Evolutionary conservation across 495 filamentous ascomycete species (phyloP).

Genomic region (Penicillium antarcticum): DNA sequence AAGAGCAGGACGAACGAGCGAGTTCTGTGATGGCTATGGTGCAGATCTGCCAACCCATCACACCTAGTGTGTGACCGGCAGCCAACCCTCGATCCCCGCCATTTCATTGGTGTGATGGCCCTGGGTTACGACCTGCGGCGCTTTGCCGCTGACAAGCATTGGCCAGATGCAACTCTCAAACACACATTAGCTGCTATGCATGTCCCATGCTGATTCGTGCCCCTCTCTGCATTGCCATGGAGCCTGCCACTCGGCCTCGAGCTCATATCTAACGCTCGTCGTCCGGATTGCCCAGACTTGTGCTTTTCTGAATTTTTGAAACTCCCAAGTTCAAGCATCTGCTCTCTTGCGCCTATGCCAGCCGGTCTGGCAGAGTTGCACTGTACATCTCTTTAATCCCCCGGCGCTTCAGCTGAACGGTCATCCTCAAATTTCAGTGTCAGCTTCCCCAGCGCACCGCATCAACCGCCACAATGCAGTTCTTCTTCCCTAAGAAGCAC

Average conservation of each 20-base stretch:
- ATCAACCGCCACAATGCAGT: slow-evolving; percentile 22
- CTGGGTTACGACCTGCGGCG: slow-evolving; percentile 28
- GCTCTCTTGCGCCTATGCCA: slow-evolving; percentile 30
- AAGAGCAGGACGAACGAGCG: slow-evolving; percentile 1
- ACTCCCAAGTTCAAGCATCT: slow-evolving; percentile 6
- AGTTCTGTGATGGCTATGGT: slow-evolving; percentile 21
- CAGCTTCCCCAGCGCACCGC: not conserved
- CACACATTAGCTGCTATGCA: slow-evolving; percentile 23
- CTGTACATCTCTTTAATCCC: slow-evolving; percentile 10
- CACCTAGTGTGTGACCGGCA: slow-evolving; percentile 44
- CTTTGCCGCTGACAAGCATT: slow-evolving; percentile 38
- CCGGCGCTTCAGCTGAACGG: slow-evolving; percentile 5
- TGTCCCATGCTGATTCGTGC: slow-evolving; percentile 29
- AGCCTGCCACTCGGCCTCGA: slow-evolving; percentile 12
- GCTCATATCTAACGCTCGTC: slow-evolving; percentile 29
- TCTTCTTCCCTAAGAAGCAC: slow-evolving; percentile 56
- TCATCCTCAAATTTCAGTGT: not conserved
- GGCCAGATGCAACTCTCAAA: slow-evolving; percentile 39
- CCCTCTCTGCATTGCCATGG: slow-evolving; percentile 27
- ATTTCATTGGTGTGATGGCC: slow-evolving; percentile 34
- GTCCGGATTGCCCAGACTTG: slow-evolving; percentile 19
- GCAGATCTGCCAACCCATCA: slow-evolving; percentile 38
- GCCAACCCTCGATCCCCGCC: slow-evolving; percentile 15
- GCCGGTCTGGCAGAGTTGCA: slow-evolving; percentile 37
- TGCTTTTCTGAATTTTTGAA: slow-evolving; percentile 8